Evolutionary conservation across 2,329 filamentous ascomycete genomes (phyloP), one percentile per base, ranked within the genome.

Genomic region (Penicillium occitanis): DNA sequence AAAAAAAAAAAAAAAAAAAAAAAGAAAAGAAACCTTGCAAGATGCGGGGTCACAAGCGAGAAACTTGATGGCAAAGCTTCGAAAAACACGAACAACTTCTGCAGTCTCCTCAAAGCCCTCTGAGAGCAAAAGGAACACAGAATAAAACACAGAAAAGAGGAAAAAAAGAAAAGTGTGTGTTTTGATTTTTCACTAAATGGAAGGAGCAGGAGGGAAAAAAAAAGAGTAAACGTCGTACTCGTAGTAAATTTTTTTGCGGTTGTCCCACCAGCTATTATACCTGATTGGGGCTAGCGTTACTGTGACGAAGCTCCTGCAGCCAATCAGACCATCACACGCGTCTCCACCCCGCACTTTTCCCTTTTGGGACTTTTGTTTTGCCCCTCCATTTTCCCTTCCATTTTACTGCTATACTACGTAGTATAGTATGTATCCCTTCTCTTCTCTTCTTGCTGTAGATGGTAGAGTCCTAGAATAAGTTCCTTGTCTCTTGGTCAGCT

Each of bases 321-420:
- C 65, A 66, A 66, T 66, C 17, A 40, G 5, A 28, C 0, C 7
- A 5, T 28, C 65, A 61, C 65, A 66, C 65, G 65, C 65, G 28
- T 60, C 60, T 61, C 65, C 65, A 66, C 61, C 65, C 65, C 61
- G 60, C 65, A 51, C 61, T 64, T 64, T 42, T 46, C 35, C 48
- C n/a, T 35, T 55, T 63, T 57, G 17, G 37, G 57, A 60, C 37
- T 30, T 59, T 59, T 60, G 57, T 60, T 60, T 46, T 60, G 30
- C 53, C 53, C 53, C 53, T 57, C 53, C 17, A 22, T 28, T 10
- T 40, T 4, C 8, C 5, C 28, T 5, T 28, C 25, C 25, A 25
- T 19, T 33, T 35, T 25, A 8, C 10, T 11, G 19, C 19, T 19
- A 19, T 19, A 19, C 19, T 19, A 19, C 19, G 19, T 19, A 19